Evolutionary conservation across 179 eudicot species (phyloP).

Genomic region (Camellia oleifera): DNA sequence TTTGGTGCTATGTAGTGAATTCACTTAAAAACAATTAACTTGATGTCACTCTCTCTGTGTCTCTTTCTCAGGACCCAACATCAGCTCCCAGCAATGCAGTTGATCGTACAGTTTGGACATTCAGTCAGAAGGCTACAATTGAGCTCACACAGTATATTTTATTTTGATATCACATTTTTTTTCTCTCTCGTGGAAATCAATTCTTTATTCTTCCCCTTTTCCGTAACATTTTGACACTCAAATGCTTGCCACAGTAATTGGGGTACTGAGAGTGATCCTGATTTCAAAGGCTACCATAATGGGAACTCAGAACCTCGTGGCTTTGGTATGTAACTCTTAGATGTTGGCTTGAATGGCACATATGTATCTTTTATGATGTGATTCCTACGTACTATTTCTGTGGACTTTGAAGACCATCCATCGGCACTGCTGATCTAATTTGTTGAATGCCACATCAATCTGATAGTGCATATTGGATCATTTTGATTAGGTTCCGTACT

Average conservation of each 20-base stretch:
- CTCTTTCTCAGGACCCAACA: conserved; percentile 49
- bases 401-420: not conserved
- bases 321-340: conserved; percentile 50
- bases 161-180: not conserved
- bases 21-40: not conserved
- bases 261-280: conserved; percentile 93
- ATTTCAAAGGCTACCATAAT: conserved; percentile 84
- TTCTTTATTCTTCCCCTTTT: conserved; percentile 8
- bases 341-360: not conserved
- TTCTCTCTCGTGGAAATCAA: not conserved
- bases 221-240: conserved; percentile 18
- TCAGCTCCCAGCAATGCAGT: conserved; percentile 67
- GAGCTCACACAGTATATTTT: conserved; percentile 87
- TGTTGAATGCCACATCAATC: not conserved
- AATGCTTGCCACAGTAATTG: conserved; percentile 58
- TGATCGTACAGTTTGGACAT: conserved; percentile 89
- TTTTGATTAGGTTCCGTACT: not conserved
- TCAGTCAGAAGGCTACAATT: conserved; percentile 70
- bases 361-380: not conserved
- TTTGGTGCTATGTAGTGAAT: not conserved
- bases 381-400: not conserved
- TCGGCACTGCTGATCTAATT: not conserved
- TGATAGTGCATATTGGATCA: not conserved
- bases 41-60: not conserved
- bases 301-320: conserved; percentile 96